Evolutionary conservation across 1,139 yeast species (phyloP).

Genomic region (Debaryomycetaceae sp.): DNA sequence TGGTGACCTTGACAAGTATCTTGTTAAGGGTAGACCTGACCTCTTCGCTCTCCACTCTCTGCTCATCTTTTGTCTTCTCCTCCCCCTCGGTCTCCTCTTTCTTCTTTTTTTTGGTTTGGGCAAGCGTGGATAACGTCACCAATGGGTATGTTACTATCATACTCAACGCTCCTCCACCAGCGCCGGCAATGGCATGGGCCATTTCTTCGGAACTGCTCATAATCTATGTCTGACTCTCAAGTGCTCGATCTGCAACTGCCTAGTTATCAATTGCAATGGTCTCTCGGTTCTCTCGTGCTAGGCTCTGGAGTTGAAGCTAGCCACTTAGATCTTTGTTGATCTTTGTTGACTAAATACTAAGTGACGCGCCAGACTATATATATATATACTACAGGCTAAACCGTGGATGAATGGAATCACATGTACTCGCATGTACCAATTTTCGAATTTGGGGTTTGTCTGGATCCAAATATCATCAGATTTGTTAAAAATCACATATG

Average conservation of each 20-base stretch:
- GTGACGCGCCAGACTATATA: background rate
- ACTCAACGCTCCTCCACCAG: conserved; percentile 87
- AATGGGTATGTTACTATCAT: conserved; percentile 85
- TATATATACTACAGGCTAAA: background rate
- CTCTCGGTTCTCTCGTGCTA: too few relatives aligned
- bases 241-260: background rate
- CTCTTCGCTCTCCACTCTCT: conserved; percentile 11
- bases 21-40: conserved; percentile 11
- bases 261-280: too few relatives aligned
- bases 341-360: background rate
- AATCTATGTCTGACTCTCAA: background rate
- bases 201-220: conserved; percentile 48
- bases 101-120: conserved; percentile 61
- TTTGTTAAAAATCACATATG: background rate
- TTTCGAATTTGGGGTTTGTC: background rate
- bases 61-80: conserved; percentile 7
- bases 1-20: conserved; percentile 17
- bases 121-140: conserved; percentile 78
- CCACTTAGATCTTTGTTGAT: too few relatives aligned
- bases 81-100: conserved; percentile 26
- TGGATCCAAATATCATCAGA: background rate
- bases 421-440: background rate
- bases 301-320: too few relatives aligned
- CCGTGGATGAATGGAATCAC: background rate
- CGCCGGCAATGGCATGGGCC: conserved; percentile 90